Evolutionary conservation across 208 protist genomes (phyloP), one percentile per base, ranked within the genome.

Genomic region (Trypanosoma rangeli): DNA sequence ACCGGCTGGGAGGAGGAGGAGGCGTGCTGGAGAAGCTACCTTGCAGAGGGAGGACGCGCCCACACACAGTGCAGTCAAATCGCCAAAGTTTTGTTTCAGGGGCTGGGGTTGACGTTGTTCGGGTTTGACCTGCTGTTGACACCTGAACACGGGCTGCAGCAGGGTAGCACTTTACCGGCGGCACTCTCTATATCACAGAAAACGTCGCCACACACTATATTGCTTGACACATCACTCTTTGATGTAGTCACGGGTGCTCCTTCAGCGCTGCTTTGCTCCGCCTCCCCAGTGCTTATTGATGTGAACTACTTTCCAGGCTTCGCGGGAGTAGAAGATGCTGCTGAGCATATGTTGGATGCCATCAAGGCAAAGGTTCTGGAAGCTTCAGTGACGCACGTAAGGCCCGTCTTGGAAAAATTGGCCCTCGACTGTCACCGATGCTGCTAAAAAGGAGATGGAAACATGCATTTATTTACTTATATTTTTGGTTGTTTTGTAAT

Each of bases 271-370:
- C 75, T 95, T 50, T 62, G 74, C 18, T 70, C 79, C 50, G 77
- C 79, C 28, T 56, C 86, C 4, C 87, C 90, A 0, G 77, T 92
- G 3, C 73, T 94, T 10, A 80, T 96, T 20, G 90, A 96, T 55
- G 79, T 93, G 15, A 96, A 96, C 73, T 96, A 92, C 85, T 96
- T 93, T 61, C 90, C 90, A 2, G 80, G 90, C 18, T 96, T 85
- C 74, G 78, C 75, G n/a, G 87, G 85, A 15, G 72, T 92, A 64
- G 53, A 31, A 37, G 66, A 83, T 44, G 82, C 76, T 0, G 78
- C 80, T 56, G 74, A 77, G 24, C 42, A 79, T 60, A 66, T 93
- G 55, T 61, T 91, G 48, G 76, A 84, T 49, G 62, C 87, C 18
- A 83, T 91, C 7, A 44, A 64, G 39, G 56, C 64, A 35, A 71